Evolutionary conservation across 139 green algal species (phyloP).

Genomic region (Ostreobium quekettii): DNA sequence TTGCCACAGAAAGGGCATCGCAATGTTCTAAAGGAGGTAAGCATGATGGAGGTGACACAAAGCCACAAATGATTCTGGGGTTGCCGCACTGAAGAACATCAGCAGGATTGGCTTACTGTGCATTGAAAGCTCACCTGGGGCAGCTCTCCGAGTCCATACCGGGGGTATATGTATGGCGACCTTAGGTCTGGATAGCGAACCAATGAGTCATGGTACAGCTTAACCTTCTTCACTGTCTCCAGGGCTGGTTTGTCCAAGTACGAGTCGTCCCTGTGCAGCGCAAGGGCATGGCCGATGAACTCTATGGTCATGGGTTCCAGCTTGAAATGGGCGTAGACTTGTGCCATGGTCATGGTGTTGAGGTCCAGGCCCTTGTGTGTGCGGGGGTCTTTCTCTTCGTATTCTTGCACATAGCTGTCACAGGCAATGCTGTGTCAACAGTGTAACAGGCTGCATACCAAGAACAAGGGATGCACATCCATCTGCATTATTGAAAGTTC

Average conservation of each 20-base stretch:
- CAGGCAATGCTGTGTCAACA: too few species aligned
- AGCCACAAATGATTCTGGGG: too few species aligned
- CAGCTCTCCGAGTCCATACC: conserved; percentile 95
- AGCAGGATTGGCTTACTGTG: too few species aligned
- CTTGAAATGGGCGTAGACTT: conserved; percentile 82
- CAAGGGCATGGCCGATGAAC: conserved; percentile 96
- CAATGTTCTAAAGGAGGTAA: too few species aligned
- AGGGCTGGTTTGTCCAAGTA: conserved; percentile 59
- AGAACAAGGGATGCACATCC: too few species aligned
- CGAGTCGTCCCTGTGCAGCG: conserved; percentile 68
- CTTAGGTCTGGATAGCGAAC: conserved; percentile 81
- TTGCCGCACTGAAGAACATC: too few species aligned
- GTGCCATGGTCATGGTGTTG: conserved; percentile 68
- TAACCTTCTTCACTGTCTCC: conserved; percentile 77
- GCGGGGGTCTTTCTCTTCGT: conserved; percentile 61
- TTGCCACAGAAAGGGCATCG: too few species aligned
- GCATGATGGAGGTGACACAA: too few species aligned
- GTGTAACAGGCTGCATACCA: too few species aligned
- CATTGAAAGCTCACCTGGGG: conserved; percentile 77
- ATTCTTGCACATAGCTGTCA: conserved; percentile 87
- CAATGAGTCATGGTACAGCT: conserved; percentile 95
- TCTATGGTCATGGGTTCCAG: conserved; percentile 77
- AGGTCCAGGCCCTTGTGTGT: conserved; percentile 87
- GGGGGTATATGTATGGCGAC: conserved; percentile 96
- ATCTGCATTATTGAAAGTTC: too few species aligned